Evolutionary conservation across 75 land plant genomes (phyloP).

Genomic region (Pseudotsuga menziesii): DNA sequence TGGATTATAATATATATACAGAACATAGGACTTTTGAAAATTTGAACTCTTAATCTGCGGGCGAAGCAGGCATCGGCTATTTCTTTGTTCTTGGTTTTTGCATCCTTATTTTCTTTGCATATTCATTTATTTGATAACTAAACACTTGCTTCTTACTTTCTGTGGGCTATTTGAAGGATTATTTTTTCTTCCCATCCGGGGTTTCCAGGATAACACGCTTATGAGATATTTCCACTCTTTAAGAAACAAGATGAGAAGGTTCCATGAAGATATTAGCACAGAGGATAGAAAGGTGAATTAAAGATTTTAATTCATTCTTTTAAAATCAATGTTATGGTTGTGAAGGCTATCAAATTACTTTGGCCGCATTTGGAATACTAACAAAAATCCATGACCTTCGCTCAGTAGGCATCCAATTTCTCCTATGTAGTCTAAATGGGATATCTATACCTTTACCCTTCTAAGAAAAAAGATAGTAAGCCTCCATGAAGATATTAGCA

Average conservation of each 20-base stretch:
- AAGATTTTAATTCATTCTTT: not conserved
- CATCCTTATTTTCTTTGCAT: not conserved
- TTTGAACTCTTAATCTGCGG: too few species aligned
- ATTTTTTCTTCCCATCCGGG: slow-evolving; percentile 64
- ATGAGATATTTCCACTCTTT: slow-evolving; percentile 77
- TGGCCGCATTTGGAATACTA: slow-evolving; percentile 64
- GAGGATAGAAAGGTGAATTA: too few species aligned
- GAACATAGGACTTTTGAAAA: too few species aligned
- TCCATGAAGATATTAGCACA: too few species aligned
- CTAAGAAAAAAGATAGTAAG: too few species aligned
- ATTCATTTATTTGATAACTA: too few species aligned
- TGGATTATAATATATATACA: too few species aligned
- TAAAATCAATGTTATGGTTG: not conserved
- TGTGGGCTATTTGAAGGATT: slow-evolving; percentile 77
- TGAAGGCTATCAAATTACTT: too few species aligned
- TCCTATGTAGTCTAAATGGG: slow-evolving; percentile 55
- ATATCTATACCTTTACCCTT: slow-evolving; percentile 65
- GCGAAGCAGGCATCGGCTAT: not conserved
- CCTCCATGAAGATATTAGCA: too few species aligned
- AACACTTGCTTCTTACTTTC: too few species aligned
- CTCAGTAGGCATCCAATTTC: slow-evolving; percentile 68
- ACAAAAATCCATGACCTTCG: slow-evolving; percentile 83
- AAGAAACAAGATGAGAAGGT: too few species aligned
- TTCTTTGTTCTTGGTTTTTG: too few species aligned
- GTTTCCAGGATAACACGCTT: slow-evolving; percentile 74